Evolutionary conservation across 371 early-diverging fungal genomes (phyloP), one percentile per base, ranked within the genome.

Genomic region (Paramicrosporidium saccamoebae): DNA sequence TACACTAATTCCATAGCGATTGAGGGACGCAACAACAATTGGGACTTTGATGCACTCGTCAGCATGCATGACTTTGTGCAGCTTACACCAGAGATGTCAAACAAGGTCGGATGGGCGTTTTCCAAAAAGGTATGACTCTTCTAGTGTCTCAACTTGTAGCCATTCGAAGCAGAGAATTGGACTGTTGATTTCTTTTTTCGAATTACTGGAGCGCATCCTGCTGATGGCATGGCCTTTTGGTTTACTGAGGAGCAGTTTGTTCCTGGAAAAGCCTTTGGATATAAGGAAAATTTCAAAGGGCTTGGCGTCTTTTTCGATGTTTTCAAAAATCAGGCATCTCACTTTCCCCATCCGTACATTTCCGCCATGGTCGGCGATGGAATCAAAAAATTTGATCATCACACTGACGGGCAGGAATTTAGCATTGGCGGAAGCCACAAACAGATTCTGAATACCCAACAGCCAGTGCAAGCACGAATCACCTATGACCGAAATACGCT

Each of bases 191-290:
- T n/a, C n/a, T n/a, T n/a, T n/a, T n/a, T n/a, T n/a, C n/a, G n/a
- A n/a, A n/a, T n/a, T n/a, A n/a, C n/a, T n/a, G n/a, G n/a, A n/a
- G n/a, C n/a, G n/a, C n/a, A n/a, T n/a, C n/a, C n/a, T 27, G 94
- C 90, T 17, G 94, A 92, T 41, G 94, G 94, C 7, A 65, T 92
- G 44, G 94, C 86, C 11, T 58, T 86, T 44, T 84, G 67, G 72
- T 60, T 44, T 26, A 57, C 66, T 14, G 37, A 46, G 29, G 60
- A 65, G 16, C 53, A 56, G 17, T 48, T 40, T 7, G 33, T 33
- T 10, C 13, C 32, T 4, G 60, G 88, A 1, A 71, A 75, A 10
- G 86, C 82, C 8, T 86, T 86, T 50, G 94, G 94, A 3, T 60
- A 52, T 36, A 40, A 50, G 19, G 79, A 86, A 42, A 41, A 57